Conservation (phyloP, 352 stramenopile genomes). For the Pythium angustatum region DNA sequence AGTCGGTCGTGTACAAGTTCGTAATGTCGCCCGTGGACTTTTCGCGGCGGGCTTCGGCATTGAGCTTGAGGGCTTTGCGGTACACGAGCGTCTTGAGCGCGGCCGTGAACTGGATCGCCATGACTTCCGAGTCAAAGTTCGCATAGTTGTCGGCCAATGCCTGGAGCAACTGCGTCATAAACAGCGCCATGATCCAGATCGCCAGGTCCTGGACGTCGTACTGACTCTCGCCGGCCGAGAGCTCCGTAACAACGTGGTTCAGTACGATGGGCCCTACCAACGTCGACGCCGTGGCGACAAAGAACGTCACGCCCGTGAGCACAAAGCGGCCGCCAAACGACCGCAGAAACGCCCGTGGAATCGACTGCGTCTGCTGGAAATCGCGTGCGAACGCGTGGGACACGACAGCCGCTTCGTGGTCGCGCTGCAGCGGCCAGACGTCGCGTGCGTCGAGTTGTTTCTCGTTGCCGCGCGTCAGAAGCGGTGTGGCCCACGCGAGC, state of each 20-base stretch:
- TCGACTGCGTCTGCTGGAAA: conserved; percentile 29
- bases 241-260: conserved; percentile 34
- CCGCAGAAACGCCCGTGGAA: conserved; percentile 32
- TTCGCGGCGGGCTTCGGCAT: conserved; percentile 33
- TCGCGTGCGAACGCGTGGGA: background rate
- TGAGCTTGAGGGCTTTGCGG: conserved; percentile 49
- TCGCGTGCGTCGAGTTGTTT: conserved; percentile 55
- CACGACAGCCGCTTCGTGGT: background rate
- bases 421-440: conserved; percentile 40
- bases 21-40: conserved; percentile 58
- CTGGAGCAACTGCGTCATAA: conserved; percentile 50
- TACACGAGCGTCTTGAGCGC: conserved; percentile 55
- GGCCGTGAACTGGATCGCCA: conserved; percentile 54
- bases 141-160: conserved; percentile 51
- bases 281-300: conserved; percentile 42
- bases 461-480: conserved; percentile 42
- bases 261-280: conserved; percentile 43
- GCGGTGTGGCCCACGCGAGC: conserved; percentile 50
- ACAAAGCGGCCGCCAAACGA: conserved; percentile 37
- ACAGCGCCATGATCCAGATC: conserved; percentile 41
- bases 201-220: conserved; percentile 27
- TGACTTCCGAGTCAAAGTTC: conserved; percentile 48
- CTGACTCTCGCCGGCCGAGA: conserved; percentile 29
- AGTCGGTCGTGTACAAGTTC: conserved; percentile 61
- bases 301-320: conserved; percentile 36